These are phyloP conservation scores for Pseudozyma thailandica DNA, from an alignment of 1,284 basidiomycete genomes.

Conservation along the genomic window DNA sequence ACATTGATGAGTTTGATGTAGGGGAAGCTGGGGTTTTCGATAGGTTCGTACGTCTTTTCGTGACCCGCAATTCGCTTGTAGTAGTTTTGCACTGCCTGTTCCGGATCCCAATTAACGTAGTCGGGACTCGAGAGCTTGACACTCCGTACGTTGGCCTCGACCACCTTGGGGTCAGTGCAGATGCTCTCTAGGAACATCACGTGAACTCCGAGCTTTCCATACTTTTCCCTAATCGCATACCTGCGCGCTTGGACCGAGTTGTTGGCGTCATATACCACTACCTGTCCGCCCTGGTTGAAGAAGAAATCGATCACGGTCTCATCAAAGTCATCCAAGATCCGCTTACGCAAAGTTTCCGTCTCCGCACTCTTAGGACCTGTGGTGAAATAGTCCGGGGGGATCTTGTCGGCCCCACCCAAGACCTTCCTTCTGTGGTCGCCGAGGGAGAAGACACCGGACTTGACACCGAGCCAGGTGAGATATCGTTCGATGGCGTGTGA, in stretches of 20 bases:
- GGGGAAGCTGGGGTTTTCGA: constrained; percentile 78
- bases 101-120: constrained; percentile 92
- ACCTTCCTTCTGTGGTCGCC: constrained; percentile 93
- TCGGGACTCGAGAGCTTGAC: constrained; percentile 93
- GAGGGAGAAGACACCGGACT: constrained; percentile 90
- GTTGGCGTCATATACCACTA: constrained; percentile 99
- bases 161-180: constrained; percentile 79
- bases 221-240: constrained; percentile 81
- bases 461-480: constrained; percentile 96
- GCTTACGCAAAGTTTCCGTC: constrained; percentile 80
- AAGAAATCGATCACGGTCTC: constrained; percentile 90
- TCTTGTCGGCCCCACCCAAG: constrained; percentile 84
- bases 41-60: constrained; percentile 86
- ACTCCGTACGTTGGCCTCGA: constrained; percentile 90
- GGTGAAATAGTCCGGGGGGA: constrained; percentile 92
- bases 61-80: constrained; percentile 87
- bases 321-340: constrained; percentile 83
- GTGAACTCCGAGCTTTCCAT: constrained; percentile 80
- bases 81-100: constrained; percentile 90
- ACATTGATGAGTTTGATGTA: constrained; percentile 97
- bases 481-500: constrained; percentile 94
- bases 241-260: constrained; percentile 82
- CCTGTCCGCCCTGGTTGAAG: constrained; percentile 80
- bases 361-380: constrained; percentile 71
- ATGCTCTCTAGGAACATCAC: constrained; percentile 81